phyloP scores from a whole-genome alignment of 2,329 filamentous ascomycete species.

The Bipolaris victoriae region DNA sequence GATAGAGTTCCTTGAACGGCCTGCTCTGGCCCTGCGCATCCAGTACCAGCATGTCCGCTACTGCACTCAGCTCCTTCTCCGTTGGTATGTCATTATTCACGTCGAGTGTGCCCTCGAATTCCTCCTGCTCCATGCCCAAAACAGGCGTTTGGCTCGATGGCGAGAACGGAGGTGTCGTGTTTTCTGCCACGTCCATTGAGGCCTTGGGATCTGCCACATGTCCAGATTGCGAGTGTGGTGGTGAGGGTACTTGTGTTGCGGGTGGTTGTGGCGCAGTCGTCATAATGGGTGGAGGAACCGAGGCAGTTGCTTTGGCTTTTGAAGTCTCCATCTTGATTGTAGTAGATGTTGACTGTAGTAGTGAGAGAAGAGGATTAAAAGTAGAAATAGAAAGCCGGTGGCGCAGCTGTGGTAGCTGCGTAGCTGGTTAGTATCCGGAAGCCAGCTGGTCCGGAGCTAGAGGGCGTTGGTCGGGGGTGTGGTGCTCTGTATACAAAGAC shows the following conservation, averaged over 20 bases:
- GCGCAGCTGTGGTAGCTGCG: background rate
- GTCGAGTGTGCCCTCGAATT: constrained; percentile 45
- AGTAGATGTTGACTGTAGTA: background rate
- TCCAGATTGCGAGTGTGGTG: constrained; percentile 33
- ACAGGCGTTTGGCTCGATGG: constrained; percentile 42
- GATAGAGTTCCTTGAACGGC: constrained; percentile 48
- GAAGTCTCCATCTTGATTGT: constrained; percentile 24
- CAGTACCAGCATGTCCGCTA: constrained; percentile 44
- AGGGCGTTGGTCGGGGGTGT: constrained; percentile 17
- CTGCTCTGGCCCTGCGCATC: constrained; percentile 44
- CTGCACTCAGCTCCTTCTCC: constrained; percentile 36
- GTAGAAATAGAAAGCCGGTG: background rate
- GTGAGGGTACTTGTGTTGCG: constrained; percentile 29
- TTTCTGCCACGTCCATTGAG: constrained; percentile 22
- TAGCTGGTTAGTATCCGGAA: constrained; percentile 23
- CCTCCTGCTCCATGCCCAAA: constrained; percentile 39
- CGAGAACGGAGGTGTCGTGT: constrained; percentile 38
- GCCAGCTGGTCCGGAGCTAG: constrained; percentile 28
- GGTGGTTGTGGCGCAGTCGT: constrained; percentile 17
- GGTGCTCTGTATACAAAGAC: constrained; percentile 14
- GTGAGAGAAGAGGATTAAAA: background rate
- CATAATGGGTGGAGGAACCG: constrained; percentile 15
- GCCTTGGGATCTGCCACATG: constrained; percentile 22
- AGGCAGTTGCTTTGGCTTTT: constrained; percentile 20
- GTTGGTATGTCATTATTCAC: constrained; percentile 48